These are phyloP conservation scores for Nemania sp. DNA, from an alignment of 2,329 filamentous ascomycete genomes.

Conservation along the genomic window DNA sequence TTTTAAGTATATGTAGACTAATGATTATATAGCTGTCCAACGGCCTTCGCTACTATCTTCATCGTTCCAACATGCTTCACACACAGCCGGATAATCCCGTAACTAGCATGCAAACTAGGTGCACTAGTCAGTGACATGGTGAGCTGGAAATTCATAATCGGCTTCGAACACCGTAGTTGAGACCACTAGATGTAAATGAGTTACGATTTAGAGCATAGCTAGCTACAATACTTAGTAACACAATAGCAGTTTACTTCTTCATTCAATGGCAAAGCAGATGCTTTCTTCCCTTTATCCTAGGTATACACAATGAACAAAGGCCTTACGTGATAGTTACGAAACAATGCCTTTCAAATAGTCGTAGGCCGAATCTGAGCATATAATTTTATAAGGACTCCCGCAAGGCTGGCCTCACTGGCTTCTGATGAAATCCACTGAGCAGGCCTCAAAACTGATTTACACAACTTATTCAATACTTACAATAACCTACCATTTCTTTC, in stretches of 20 bases:
- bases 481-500: not conserved
- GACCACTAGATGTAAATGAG: not conserved
- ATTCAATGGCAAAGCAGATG: conserved; percentile 2
- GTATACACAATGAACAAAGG: conserved; percentile 2
- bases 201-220: not conserved
- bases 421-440: not conserved
- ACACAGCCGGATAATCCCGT: conserved; percentile 37
- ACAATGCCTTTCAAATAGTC: conserved; percentile 6
- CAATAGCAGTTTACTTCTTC: not conserved
- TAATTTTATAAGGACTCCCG: not conserved
- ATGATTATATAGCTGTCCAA: conserved; percentile 41
- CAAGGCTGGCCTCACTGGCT: not conserved
- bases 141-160: not conserved
- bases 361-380: conserved; percentile 1
- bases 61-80: conserved; percentile 37
- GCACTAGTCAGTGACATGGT: conserved; percentile 17
- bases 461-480: not conserved
- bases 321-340: not conserved
- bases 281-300: not conserved
- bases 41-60: conserved; percentile 39
- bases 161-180: not conserved
- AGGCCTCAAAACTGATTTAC: not conserved
- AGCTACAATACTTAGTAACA: not conserved
- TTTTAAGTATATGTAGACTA: conserved; percentile 9
- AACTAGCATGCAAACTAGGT: conserved; percentile 36